Conservation (phyloP, 306 rosid species). For the Psophocarpus tetragonolobus region DNA sequence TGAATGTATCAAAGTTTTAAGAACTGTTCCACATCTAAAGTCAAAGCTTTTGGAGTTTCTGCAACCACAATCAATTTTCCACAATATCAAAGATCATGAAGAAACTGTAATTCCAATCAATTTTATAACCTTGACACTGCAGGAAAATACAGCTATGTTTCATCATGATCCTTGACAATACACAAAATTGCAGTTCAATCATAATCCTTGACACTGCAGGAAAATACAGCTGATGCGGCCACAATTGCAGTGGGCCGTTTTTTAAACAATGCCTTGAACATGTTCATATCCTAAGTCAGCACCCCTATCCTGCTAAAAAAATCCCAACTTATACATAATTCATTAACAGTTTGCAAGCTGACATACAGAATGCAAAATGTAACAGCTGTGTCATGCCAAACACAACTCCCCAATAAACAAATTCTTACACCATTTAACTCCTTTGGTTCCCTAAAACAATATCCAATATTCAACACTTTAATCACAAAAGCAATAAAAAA, state of each 20-base stretch:
- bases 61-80: background rate
- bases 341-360: background rate
- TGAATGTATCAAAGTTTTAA: background rate
- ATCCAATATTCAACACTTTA: background rate
- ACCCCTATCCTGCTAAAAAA: background rate
- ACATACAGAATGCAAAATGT: conserved; percentile 12
- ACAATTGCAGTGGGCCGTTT: no score
- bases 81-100: background rate
- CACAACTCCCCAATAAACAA: background rate
- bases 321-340: background rate
- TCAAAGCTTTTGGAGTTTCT: background rate
- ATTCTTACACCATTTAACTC: background rate
- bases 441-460: background rate
- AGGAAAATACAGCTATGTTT: no score
- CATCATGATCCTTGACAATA: no score
- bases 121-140: background rate
- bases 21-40: background rate
- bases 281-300: background rate
- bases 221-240: no score
- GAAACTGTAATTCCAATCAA: background rate
- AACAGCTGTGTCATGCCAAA: conserved; percentile 7
- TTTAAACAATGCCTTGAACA: no score
- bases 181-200: no score
- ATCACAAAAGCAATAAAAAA: background rate
- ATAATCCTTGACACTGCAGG: no score